A percentile compares a stretch with the other conserved stretches of the same genome.
Evolutionary conservation across 2,329 filamentous ascomycete genomes (phyloP).

Genomic region (Aspergillus fructus): DNA sequence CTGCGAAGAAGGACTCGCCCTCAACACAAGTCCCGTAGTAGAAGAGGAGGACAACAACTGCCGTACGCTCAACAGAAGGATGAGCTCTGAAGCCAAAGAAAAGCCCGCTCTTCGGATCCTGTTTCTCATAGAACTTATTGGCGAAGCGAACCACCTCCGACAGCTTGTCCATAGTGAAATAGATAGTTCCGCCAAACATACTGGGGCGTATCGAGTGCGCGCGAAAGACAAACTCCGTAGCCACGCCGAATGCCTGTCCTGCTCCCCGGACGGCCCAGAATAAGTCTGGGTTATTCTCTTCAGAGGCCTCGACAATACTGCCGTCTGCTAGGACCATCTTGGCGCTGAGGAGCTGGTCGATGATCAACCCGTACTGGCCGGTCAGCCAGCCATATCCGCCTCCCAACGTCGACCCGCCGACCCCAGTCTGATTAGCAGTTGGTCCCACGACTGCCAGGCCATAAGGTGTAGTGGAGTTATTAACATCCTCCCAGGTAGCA

Average conservation of each 20-base stretch:
- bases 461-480: rapidly evolving
- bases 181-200: neutral
- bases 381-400: neutral
- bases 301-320: rapidly evolving
- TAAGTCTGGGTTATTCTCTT: neutral
- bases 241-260: neutral
- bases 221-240: neutral
- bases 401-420: neutral
- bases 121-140: neutral
- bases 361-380: neutral
- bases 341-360: neutral
- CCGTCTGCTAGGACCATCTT: neutral
- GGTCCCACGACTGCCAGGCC: neutral
- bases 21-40: neutral
- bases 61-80: no score
- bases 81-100: neutral
- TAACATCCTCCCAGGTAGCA: neutral
- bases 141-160: neutral
- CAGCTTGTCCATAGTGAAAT: neutral
- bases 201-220: neutral
- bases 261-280: neutral
- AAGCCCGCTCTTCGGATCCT: neutral
- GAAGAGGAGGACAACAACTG: neutral
- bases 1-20: neutral
- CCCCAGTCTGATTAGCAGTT: neutral